Conservation (phyloP, 176 grass and related monocot species). For the Musa schizocarpa region DNA sequence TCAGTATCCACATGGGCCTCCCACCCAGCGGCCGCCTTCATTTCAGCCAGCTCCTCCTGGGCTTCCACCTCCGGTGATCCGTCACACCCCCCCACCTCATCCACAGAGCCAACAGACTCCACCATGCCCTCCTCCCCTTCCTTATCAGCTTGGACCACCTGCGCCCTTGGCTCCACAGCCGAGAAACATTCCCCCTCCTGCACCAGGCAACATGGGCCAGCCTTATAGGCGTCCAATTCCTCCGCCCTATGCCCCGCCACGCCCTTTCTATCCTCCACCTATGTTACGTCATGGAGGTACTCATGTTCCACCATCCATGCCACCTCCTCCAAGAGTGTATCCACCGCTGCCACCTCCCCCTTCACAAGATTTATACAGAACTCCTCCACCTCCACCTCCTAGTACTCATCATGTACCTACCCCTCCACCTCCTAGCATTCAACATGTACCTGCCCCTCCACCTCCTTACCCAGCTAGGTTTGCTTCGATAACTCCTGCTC, state of each 20-base stretch:
- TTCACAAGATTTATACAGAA: constrained; percentile 6
- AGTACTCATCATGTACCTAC: neutral
- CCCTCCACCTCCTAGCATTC: neutral
- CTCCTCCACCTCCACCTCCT: neutral
- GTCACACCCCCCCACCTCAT: neutral
- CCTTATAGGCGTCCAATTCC: constrained; percentile 10
- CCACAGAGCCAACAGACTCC: neutral
- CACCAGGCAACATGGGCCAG: constrained; percentile 15
- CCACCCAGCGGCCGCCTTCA: neutral
- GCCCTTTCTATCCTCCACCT: neutral
- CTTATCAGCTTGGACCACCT: neutral
- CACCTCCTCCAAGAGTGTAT: constrained; percentile 7
- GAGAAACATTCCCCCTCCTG: neutral
- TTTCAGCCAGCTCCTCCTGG: neutral
- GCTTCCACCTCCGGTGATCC: neutral
- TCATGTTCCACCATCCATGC: neutral
- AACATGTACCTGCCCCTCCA: constrained; percentile 1
- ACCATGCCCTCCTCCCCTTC: neutral
- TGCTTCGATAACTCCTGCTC: neutral
- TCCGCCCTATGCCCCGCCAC: neutral
- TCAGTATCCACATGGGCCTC: neutral
- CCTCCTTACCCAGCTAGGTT: constrained; percentile 3
- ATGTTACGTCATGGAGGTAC: neutral
- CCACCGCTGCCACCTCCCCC: neutral
- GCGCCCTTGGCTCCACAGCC: neutral